Evolutionary conservation across 345 rosid species (phyloP).

Genomic region (Brassica nigra): DNA sequence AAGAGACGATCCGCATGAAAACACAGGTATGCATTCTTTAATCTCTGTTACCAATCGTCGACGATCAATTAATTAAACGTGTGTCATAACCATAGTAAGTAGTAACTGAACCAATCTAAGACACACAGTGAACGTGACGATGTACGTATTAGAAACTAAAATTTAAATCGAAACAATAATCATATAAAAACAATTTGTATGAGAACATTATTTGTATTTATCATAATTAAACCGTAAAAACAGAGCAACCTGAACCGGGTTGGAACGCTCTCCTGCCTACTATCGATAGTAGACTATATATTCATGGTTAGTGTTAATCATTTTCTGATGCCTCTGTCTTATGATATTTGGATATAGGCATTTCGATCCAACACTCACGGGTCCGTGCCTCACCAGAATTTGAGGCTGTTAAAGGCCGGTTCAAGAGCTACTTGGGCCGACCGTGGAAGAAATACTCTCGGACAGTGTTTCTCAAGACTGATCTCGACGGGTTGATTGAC

Average conservation of each 20-base stretch:
- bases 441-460: conserved; percentile 69
- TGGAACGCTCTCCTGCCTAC: too few relatives aligned
- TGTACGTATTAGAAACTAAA: background rate
- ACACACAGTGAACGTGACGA: background rate
- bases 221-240: too few relatives aligned
- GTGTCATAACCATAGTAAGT: background rate
- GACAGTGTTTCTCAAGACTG: conserved; percentile 52
- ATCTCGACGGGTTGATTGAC: conserved; percentile 56
- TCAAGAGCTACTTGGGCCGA: conserved; percentile 54
- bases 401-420: conserved; percentile 34
- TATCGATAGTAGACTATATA: too few relatives aligned
- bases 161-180: background rate
- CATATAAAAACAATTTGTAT: background rate
- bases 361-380: conserved; percentile 54
- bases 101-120: background rate
- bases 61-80: background rate
- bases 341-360: conserved; percentile 37
- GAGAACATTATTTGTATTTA: background rate
- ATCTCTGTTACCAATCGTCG: background rate
- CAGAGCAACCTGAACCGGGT: too few relatives aligned
- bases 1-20: conserved; percentile 50
- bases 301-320: too few relatives aligned
- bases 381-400: conserved; percentile 54
- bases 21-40: conserved; percentile 37
- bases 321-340: too few relatives aligned